Percentiles rank a stretch among this genome's conserved stretches.
Evolutionary conservation across 2,329 filamentous ascomycete species (phyloP).

Genomic region (Aspergillus udagawae): DNA sequence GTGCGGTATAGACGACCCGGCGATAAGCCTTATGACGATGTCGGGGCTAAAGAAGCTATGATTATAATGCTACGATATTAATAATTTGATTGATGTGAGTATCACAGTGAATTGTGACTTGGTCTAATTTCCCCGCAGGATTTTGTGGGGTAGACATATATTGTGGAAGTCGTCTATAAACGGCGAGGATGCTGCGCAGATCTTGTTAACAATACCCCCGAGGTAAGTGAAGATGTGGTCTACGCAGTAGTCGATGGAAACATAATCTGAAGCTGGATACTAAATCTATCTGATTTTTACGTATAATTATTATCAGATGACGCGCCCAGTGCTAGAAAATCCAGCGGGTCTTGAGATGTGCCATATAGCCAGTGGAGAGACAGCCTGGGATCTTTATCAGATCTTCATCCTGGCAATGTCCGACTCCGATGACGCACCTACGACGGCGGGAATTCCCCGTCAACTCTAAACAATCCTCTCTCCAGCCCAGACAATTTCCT

Average conservation of each 20-base stretch:
- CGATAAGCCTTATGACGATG: not conserved
- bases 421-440: slow-evolving; percentile 17
- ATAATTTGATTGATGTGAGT: not conserved
- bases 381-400: slow-evolving; percentile 6
- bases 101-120: not conserved
- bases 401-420: not conserved
- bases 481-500: not conserved
- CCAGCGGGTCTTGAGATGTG: not conserved
- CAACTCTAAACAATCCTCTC: not conserved
- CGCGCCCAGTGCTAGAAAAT: no score
- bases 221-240: no score
- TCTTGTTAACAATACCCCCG: no score
- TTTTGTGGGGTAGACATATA: not conserved
- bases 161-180: not conserved
- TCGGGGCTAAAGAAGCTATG: not conserved
- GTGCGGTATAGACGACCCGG: not conserved
- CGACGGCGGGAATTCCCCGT: slow-evolving; percentile 13
- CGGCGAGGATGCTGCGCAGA: no score
- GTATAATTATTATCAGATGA: no score
- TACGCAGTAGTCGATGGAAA: no score
- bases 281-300: no score
- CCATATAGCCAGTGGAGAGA: not conserved
- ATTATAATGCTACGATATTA: not conserved
- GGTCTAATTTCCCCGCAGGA: not conserved
- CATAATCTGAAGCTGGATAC: no score